Evolutionary conservation across 495 filamentous ascomycete genomes (phyloP).

Genomic region (Schizothecium vesticola): DNA sequence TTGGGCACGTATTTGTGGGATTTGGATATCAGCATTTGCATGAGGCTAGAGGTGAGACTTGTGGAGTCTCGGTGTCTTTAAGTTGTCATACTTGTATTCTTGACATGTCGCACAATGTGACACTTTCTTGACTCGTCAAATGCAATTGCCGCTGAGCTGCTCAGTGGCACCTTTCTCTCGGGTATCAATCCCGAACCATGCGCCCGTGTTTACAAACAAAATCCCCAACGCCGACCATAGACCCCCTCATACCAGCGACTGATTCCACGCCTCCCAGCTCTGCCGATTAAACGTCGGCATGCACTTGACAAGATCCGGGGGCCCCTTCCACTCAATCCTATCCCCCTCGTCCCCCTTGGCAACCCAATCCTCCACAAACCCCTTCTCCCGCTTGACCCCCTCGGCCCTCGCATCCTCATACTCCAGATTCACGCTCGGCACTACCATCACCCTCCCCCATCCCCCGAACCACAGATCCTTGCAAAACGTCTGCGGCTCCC

Average conservation of each 20-base stretch:
- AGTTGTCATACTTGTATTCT: neutral
- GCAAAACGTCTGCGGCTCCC: conserved; percentile 44
- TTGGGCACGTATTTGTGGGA: neutral
- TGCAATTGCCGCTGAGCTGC: too few species aligned
- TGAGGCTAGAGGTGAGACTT: neutral
- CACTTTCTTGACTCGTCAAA: neutral
- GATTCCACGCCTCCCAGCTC: conserved; percentile 25
- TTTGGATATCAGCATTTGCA: neutral
- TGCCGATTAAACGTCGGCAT: conserved; percentile 19
- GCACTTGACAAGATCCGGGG: conserved; percentile 25
- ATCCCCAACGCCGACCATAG: neutral
- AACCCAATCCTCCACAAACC: conserved; percentile 34
- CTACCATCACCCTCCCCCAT: conserved; percentile 43
- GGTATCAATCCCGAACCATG: too few species aligned
- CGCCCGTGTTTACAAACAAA: neutral
- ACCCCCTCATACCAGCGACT: conserved; percentile 6
- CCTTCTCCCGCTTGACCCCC: conserved; percentile 38
- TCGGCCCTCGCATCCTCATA: conserved; percentile 35
- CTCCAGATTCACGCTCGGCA: conserved; percentile 46
- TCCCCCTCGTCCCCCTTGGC: conserved; percentile 1
- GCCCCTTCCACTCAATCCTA: conserved; percentile 17
- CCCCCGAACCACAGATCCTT: conserved; percentile 47
- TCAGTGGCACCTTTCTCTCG: too few species aligned
- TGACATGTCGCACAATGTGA: neutral
- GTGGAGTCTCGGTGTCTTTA: too few species aligned